Conservation (phyloP, 1,284 basidiomycete species). For the Xanthoconium separans region DNA sequence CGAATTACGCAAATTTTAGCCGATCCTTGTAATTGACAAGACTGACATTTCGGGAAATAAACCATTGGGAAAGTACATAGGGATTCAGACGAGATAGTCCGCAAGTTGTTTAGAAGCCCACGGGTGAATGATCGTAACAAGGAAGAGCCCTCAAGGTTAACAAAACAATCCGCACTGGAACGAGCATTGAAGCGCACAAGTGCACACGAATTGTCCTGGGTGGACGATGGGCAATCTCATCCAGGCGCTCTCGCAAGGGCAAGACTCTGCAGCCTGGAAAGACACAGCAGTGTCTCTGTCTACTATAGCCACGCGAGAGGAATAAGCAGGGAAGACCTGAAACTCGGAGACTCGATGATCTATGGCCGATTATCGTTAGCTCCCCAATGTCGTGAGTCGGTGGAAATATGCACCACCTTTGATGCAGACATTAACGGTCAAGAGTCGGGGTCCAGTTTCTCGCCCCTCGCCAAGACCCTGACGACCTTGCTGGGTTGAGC, state of each 20-base stretch:
- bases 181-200: constrained; percentile 19
- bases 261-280: constrained; percentile 25
- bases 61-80: constrained; percentile 23
- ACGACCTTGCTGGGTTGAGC: constrained; percentile 70
- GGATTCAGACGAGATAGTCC: constrained; percentile 29
- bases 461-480: constrained; percentile 73
- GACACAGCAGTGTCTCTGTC: constrained; percentile 24
- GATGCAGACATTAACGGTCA: constrained; percentile 9
- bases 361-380: constrained; percentile 7
- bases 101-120: constrained; percentile 13
- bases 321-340: constrained; percentile 21
- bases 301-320: constrained; percentile 18
- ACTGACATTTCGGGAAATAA: constrained; percentile 8
- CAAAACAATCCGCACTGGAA: constrained; percentile 22
- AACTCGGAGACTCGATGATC: constrained; percentile 16
- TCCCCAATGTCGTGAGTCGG: background rate
- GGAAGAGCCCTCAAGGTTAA: constrained; percentile 17
- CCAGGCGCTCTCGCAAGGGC: constrained; percentile 20
- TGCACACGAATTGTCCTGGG: constrained; percentile 27
- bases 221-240: constrained; percentile 22
- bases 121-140: constrained; percentile 14
- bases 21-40: constrained; percentile 12
- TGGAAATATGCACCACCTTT: constrained; percentile 15
- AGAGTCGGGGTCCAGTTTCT: constrained; percentile 62
- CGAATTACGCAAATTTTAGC: constrained; percentile 5